These are phyloP conservation scores for Cryphonectria radicalis DNA, from an alignment of 2,329 filamentous ascomycete genomes.

Conservation along the genomic window DNA sequence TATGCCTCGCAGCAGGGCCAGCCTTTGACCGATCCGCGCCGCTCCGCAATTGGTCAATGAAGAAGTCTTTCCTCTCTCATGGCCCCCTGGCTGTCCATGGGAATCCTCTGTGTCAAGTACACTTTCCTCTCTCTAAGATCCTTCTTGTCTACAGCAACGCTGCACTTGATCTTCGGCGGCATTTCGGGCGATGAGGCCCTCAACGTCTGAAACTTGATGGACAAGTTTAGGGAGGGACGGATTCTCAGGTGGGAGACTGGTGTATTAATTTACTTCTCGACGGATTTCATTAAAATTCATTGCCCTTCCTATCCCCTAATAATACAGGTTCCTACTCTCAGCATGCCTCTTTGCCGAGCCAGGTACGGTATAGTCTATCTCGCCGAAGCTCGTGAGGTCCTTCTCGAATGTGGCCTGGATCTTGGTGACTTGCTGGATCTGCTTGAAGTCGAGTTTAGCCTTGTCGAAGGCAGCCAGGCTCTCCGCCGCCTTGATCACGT, in stretches of 20 bases:
- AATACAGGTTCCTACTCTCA: constrained; percentile 25
- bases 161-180: not conserved
- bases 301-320: not conserved
- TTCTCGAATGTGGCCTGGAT: constrained; percentile 40
- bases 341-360: constrained; percentile 27
- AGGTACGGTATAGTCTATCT: constrained; percentile 31
- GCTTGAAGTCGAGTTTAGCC: constrained; percentile 35
- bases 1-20: not conserved
- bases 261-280: not conserved
- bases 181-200: not conserved
- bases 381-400: constrained; percentile 33
- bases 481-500: constrained; percentile 37
- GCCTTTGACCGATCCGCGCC: not conserved
- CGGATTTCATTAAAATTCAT: not conserved
- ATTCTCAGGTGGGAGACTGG: not conserved
- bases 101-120: not conserved
- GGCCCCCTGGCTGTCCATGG: not conserved
- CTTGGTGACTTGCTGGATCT: constrained; percentile 37
- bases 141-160: not conserved
- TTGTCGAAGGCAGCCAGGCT: constrained; percentile 40
- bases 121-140: not conserved
- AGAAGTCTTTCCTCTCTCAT: not conserved
- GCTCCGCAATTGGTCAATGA: not conserved
- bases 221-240: not conserved
- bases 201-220: not conserved